Evolutionary conservation across 2,329 filamentous ascomycete genomes (phyloP).

Genomic region (Ciborinia camelliae): DNA sequence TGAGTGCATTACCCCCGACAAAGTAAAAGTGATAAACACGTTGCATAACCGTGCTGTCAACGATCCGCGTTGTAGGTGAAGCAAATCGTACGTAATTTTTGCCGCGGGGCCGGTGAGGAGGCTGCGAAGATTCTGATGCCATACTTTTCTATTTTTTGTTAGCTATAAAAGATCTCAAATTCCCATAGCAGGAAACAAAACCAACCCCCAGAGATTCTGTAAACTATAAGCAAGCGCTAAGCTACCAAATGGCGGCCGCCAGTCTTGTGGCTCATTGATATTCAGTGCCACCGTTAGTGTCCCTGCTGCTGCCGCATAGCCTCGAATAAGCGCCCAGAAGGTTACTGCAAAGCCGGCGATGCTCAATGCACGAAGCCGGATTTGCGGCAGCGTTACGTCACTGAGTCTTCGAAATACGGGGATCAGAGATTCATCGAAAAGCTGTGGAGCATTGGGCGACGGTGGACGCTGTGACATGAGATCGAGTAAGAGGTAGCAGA

Average conservation of each 20-base stretch:
- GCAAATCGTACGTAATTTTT: not conserved
- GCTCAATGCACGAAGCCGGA: not conserved
- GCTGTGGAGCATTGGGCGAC: not conserved
- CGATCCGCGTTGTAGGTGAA: not conserved
- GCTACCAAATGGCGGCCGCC: not conserved
- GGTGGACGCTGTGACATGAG: constrained; percentile 4
- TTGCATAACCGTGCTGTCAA: not conserved
- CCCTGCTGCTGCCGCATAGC: not conserved
- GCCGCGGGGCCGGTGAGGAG: not conserved
- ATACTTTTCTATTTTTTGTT: not conserved
- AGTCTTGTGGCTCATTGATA: not conserved
- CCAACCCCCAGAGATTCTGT: not conserved
- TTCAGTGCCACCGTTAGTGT: not conserved
- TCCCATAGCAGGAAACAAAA: not conserved
- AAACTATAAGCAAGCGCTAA: not conserved
- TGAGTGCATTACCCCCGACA: not conserved
- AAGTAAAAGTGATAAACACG: not conserved
- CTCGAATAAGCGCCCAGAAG: constrained; percentile 6
- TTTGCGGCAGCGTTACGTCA: not conserved
- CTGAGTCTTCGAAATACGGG: constrained; percentile 2
- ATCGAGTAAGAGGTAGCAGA: not conserved
- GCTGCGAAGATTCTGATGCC: constrained; percentile 10
- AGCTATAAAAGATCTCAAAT: not conserved
- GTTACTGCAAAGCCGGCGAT: constrained; percentile 4
- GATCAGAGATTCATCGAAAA: not conserved